Base-by-base conservation (phyloP, 192 early-diverging fungal species). In the Coemansia sp. region DNA sequence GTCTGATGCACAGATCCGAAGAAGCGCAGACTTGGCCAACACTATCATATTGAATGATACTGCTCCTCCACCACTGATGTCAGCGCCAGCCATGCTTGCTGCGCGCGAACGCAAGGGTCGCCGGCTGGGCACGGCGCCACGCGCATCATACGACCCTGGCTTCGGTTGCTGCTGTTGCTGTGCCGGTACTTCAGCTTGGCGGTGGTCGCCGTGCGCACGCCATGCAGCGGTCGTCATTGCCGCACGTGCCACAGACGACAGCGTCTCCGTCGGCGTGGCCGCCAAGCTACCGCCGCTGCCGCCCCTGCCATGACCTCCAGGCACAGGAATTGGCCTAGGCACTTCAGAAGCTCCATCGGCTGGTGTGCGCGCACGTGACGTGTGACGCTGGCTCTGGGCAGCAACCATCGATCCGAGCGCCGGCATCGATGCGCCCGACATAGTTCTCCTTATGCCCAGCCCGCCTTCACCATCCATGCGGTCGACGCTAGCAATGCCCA, bases 31-130 rank as follows among this genome's bases (percentile, higher is more conserved):
- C 59, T 74, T 77, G 10, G 80, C 80, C 46, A 64, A 58, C 25
- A 64, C 79, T 1, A 82, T 64, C 42, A 73, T 42, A 28, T 62
- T 72, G 53, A 77, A 82, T 15, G 79, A 82, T 39, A 82, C 74
- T 2, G 65, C 58, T 45, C 68, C 57, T 55, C 64, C 65, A 1
- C 59, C 58, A 8, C 57, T 21, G 16, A 9, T 15, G 55, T 46
- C 72, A 2, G 61, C 29, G 49, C 35, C 43, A 37, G 29, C 52
- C 10, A 31, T 35, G 29, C 53, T 65, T 13, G 52, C 39, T 39
- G 52, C 52, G n/a, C 53, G 63, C 26, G 37, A 21, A 43, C 63
- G 63, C 45, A 46, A 25, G 6, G 62, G 51, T 6, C 53, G 63
- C 55, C 56, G 53, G 42, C 64, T 52, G 56, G 26, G 56, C n/a